Evolutionary conservation across 768 basidiomycete species (phyloP), one percentile per base, ranked within the genome.

Genomic region (Mycena amicta): DNA sequence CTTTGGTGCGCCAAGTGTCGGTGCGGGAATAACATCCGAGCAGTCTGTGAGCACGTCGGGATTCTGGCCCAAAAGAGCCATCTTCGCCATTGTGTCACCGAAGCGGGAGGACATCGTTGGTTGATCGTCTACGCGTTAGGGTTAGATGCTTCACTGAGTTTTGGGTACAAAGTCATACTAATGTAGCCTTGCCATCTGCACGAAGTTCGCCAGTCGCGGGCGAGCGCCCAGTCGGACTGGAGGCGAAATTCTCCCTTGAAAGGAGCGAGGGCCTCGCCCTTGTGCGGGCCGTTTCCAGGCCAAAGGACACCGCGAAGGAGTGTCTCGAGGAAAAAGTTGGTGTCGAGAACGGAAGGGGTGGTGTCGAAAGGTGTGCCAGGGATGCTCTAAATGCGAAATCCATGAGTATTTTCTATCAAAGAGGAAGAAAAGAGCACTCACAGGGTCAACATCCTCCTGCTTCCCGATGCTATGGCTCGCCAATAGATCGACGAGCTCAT

Each of bases 171-270:
- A 52, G 23, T 62, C 49, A 31, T 30, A 65, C 66, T 28, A 50
- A 71, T 62, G 61, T 67, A 70, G 1, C 66, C 57, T 47, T 73
- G 70, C 71, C 74, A 75, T 33, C 61, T 41, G 63, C 71, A 72
- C 3, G 72, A 61, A 3, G 73, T 75, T 28, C 71, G 69, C 22
- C 57, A 25, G 55, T 75, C 72, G 56, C 60, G 55, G 2, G 63
- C 40, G 5, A 64, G 46, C 8, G 52, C 49, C 1, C 39, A 60
- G 63, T 75, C 72, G 31, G 74, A 75, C 59, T 72, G 69, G 5
- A 75, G 62, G 47, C 74, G 72, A 59, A 75, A 66, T 54, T 70
- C 69, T 29, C 69, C 68, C n/a, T 40, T 41, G 30, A 73, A 62
- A 5, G 72, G 68, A 6, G 71, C 67, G 25, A 50, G 33, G 2